A percentile compares a stretch with the other conserved stretches of the same genome.
phyloP scores from a whole-genome alignment of 164 flowering plant species.

The Magnolia officinalis region DNA sequence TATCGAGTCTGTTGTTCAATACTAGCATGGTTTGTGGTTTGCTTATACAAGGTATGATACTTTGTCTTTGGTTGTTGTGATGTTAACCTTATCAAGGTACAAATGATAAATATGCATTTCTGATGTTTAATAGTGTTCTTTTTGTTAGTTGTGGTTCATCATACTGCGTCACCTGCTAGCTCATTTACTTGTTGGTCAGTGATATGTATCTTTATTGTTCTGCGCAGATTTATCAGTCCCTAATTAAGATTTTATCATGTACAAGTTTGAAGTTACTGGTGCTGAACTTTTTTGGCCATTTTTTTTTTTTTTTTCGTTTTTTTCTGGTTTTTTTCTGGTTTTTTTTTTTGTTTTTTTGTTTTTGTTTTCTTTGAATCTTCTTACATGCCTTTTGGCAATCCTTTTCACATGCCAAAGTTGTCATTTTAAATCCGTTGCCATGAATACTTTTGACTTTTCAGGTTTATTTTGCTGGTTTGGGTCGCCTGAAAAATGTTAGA shows the following conservation, averaged over 20 bases:
- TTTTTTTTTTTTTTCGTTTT: not conserved
- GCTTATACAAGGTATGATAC: too few relatives aligned
- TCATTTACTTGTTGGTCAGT: not conserved
- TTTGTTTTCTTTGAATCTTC: not conserved
- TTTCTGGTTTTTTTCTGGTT: not conserved
- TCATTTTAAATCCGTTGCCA: not conserved
- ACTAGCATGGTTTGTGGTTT: too few relatives aligned
- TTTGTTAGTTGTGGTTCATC: not conserved
- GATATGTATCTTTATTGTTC: not conserved
- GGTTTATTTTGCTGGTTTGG: conserved; percentile 98
- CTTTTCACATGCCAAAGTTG: not conserved
- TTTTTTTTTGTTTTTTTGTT: not conserved
- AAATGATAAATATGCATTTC: not conserved
- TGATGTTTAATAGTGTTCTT: not conserved
- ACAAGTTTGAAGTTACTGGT: conserved; percentile 1
- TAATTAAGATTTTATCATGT: not conserved
- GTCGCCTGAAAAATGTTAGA: conserved; percentile 83
- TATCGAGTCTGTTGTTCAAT: not conserved
- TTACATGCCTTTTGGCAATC: not conserved
- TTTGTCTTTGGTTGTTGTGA: too few relatives aligned
- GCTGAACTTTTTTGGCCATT: not conserved
- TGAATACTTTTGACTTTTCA: conserved; percentile 29
- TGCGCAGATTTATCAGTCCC: not conserved
- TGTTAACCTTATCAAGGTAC: not conserved
- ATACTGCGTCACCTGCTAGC: not conserved